Evolutionary conservation across 2,329 filamentous ascomycete species (phyloP).

Genomic region (Bipolaris zeicola): DNA sequence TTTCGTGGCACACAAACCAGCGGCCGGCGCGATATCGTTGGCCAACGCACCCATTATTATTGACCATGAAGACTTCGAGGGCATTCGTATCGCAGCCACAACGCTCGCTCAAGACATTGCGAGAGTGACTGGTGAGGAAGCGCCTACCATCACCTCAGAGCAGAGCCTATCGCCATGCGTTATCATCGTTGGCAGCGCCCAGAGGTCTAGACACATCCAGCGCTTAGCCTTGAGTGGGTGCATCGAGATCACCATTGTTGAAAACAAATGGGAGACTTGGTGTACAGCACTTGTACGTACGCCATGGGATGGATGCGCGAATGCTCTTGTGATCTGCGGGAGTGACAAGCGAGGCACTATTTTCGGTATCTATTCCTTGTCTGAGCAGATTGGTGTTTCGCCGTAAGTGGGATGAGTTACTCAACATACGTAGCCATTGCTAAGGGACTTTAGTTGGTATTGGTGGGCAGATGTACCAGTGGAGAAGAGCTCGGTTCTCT

Average conservation of each 20-base stretch:
- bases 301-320: background rate
- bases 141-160: background rate
- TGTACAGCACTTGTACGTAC: background rate
- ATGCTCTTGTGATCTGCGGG: slow-evolving; percentile 66
- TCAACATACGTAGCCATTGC: background rate
- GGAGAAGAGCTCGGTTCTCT: slow-evolving; percentile 53
- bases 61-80: background rate
- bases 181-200: background rate
- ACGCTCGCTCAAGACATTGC: background rate
- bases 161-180: background rate
- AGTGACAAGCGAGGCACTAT: slow-evolving; percentile 70
- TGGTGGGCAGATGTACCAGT: background rate
- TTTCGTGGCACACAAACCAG: background rate
- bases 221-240: background rate
- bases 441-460: background rate
- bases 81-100: background rate
- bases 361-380: slow-evolving; percentile 70
- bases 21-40: background rate
- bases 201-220: background rate
- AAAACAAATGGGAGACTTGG: background rate
- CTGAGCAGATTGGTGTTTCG: slow-evolving; percentile 72
- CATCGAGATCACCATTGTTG: background rate
- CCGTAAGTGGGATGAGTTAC: slow-evolving; percentile 41
- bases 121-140: background rate
- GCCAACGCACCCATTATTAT: background rate